phyloP scores from a whole-genome alignment of 441 rosid species.

The Pelargonium exstipulatum region DNA sequence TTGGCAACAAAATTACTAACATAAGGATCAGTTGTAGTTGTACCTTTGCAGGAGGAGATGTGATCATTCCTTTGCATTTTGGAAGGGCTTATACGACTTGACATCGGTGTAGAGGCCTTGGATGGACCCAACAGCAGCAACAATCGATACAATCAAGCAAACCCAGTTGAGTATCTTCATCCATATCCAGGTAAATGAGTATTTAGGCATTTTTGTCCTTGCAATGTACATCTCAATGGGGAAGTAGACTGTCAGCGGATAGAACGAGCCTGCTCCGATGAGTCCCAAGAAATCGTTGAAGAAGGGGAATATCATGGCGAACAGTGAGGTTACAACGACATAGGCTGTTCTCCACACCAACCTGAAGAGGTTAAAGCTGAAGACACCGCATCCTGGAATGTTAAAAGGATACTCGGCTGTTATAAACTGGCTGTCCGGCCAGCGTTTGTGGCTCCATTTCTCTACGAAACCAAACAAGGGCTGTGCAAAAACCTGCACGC shows the following conservation, averaged over 20 bases:
- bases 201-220: constrained; percentile 39
- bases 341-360: constrained; percentile 62
- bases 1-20: no score
- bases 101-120: constrained; percentile 60
- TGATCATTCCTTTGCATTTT: constrained; percentile 16
- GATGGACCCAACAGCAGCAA: constrained; percentile 67
- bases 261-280: constrained; percentile 65
- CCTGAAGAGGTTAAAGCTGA: constrained; percentile 46
- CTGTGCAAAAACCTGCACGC: constrained; percentile 58
- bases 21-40: background rate
- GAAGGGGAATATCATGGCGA: constrained; percentile 83
- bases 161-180: constrained; percentile 49
- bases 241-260: constrained; percentile 77
- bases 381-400: constrained; percentile 43
- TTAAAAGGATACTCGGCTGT: constrained; percentile 37
- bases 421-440: constrained; percentile 63
- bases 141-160: constrained; percentile 52
- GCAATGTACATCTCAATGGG: constrained; percentile 85
- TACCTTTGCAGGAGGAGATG: background rate
- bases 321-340: constrained; percentile 49
- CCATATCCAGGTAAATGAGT: constrained; percentile 60
- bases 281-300: constrained; percentile 76
- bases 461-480: constrained; percentile 63
- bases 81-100: constrained; percentile 61
- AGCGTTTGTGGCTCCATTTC: constrained; percentile 32